A percentile compares a stretch with the other conserved stretches of the same genome.
Evolutionary conservation across 805 yeast genomes (phyloP).

Genomic region (Metschnikowia proteae): DNA sequence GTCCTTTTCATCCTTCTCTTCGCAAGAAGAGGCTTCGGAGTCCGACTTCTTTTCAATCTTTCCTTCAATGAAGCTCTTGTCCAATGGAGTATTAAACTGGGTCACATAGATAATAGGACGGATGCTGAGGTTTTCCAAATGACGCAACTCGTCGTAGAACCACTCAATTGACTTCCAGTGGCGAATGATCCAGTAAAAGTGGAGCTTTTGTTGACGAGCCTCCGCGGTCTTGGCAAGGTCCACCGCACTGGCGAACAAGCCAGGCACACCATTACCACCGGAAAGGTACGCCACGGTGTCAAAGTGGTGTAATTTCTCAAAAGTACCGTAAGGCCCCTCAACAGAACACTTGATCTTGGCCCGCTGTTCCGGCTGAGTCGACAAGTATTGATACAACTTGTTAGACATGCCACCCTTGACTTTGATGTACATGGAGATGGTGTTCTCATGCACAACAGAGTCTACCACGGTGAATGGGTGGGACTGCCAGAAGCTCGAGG

Average conservation of each 20-base stretch:
- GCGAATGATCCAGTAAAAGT: conserved; percentile 39
- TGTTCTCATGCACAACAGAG: conserved; percentile 35
- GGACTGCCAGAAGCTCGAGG: conserved; percentile 59
- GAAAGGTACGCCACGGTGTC: conserved; percentile 50
- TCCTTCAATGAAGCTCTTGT: conserved; percentile 14
- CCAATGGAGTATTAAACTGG: conserved; percentile 16
- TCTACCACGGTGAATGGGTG: conserved; percentile 68
- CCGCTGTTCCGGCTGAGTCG: conserved; percentile 29
- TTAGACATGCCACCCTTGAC: conserved; percentile 58
- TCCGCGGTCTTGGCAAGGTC: conserved; percentile 19
- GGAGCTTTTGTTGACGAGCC: conserved; percentile 14
- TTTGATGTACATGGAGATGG: conserved; percentile 45
- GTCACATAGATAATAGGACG: conserved; percentile 37
- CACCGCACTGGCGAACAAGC: conserved; percentile 44
- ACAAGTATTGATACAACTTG: conserved; percentile 29
- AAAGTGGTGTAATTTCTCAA: conserved; percentile 45
- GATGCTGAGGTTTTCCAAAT: conserved; percentile 28
- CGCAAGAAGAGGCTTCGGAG: conserved; percentile 5
- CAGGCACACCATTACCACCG: conserved; percentile 67
- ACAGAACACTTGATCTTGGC: conserved; percentile 41
- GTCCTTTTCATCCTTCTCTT: conserved; percentile 9
- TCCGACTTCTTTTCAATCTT: conserved; percentile 3
- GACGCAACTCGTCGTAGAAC: conserved; percentile 36
- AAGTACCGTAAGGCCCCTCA: conserved; percentile 61
- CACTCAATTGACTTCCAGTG: conserved; percentile 38